phyloP scores from a whole-genome alignment of 768 basidiomycete species.

The Scleroderma citrinum region DNA sequence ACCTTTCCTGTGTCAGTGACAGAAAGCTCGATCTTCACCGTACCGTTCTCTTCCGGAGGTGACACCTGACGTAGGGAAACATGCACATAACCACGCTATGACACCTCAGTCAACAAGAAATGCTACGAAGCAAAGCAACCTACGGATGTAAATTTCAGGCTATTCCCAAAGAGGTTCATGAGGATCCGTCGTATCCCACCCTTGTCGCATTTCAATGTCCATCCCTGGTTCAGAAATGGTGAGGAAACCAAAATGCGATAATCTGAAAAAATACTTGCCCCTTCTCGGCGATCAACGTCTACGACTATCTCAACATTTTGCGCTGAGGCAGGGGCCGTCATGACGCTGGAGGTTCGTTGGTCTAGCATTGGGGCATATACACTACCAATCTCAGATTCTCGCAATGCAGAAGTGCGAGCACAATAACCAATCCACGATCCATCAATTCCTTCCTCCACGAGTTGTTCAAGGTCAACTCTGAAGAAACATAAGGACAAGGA shows the following conservation, averaged over 20 bases:
- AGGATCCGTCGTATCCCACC: conserved; percentile 87
- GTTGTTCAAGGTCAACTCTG: conserved; percentile 70
- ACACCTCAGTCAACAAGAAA: conserved; percentile 3
- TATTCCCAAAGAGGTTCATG: conserved; percentile 95
- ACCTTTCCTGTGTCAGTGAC: conserved; percentile 91
- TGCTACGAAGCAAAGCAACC: conserved; percentile 17
- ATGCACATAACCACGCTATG: conserved; percentile 83
- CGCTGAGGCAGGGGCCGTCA: conserved; percentile 26
- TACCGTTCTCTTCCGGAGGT: conserved; percentile 45
- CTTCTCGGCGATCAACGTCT: conserved; percentile 69
- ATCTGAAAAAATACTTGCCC: conserved; percentile 34
- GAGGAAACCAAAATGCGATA: background rate
- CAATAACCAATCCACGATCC: conserved; percentile 93
- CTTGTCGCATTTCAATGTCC: conserved; percentile 84
- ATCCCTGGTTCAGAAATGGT: conserved; percentile 51
- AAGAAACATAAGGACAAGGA: background rate
- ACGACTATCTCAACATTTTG: conserved; percentile 80
- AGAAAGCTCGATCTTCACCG: conserved; percentile 72
- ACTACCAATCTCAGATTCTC: conserved; percentile 82
- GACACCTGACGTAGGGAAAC: conserved; percentile 74
- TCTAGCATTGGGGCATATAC: conserved; percentile 75
- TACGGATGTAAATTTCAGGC: conserved; percentile 86
- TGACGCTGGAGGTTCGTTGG: conserved; percentile 37
- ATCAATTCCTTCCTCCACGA: conserved; percentile 86
- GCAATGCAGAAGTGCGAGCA: conserved; percentile 64